phyloP scores from a whole-genome alignment of 2,329 filamentous ascomycete species.

The Bisporella sp. region DNA sequence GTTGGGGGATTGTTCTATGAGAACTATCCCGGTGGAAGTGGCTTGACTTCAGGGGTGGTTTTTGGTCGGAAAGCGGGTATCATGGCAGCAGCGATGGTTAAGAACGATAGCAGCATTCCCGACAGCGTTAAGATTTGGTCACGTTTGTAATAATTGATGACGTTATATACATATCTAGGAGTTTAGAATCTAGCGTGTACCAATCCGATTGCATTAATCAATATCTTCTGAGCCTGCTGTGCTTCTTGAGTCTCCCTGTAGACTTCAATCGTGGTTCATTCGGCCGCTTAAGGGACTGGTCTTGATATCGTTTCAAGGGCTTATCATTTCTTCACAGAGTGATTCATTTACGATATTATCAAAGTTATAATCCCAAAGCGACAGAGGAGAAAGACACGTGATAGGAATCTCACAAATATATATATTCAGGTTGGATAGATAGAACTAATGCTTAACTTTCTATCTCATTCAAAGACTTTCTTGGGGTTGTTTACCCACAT shows the following conservation, averaged over 20 bases:
- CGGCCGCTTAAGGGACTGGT: not conserved
- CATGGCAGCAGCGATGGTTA: not conserved
- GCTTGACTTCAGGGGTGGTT: slow-evolving; percentile 52
- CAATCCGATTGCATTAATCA: not conserved
- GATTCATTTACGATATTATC: too few relatives aligned
- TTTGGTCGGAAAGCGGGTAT: slow-evolving; percentile 37
- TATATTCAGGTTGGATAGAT: too few relatives aligned
- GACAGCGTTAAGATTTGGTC: not conserved
- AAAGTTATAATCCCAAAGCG: too few relatives aligned
- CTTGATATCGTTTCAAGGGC: not conserved
- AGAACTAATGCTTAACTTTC: not conserved
- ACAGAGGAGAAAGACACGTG: too few relatives aligned
- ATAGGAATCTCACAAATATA: too few relatives aligned
- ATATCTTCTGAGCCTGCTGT: not conserved
- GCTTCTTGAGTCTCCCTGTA: not conserved
- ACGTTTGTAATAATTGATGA: not conserved
- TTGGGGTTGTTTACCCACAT: not conserved
- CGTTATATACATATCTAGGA: not conserved
- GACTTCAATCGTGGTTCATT: not conserved
- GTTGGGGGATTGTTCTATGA: slow-evolving; percentile 56
- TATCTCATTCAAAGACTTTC: not conserved
- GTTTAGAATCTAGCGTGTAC: not conserved
- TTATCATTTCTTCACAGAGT: too few relatives aligned
- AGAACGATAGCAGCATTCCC: not conserved
- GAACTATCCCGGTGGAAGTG: slow-evolving; percentile 58